phyloP scores from a whole-genome alignment of 345 rosid species.

The Eucalyptus sp. region DNA sequence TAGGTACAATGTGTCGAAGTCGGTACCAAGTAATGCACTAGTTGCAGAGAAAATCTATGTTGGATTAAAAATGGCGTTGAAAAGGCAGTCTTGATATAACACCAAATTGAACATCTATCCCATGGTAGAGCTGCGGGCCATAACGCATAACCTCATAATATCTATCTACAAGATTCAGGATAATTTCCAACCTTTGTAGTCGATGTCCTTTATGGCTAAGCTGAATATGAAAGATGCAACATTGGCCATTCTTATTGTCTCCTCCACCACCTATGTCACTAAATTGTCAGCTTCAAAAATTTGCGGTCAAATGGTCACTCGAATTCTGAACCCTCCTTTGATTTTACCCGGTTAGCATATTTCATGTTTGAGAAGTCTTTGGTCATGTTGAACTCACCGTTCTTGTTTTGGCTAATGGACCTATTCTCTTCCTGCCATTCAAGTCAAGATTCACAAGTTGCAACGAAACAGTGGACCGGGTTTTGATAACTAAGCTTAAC shows the following conservation, averaged over 20 bases:
- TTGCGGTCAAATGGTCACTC: background rate
- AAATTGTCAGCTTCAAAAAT: background rate
- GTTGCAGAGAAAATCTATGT: background rate
- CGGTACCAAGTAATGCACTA: background rate
- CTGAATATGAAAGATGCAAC: conserved; percentile 3
- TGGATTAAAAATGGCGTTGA: too few relatives aligned
- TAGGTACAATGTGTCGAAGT: background rate
- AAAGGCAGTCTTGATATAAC: background rate
- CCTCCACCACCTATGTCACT: conserved; percentile 6
- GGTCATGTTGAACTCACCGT: conserved; percentile 11
- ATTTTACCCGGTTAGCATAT: conserved; percentile 17
- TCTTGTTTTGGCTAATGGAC: conserved; percentile 1
- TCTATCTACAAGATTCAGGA: background rate
- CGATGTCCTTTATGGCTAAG: conserved; percentile 5
- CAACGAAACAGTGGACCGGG: too few relatives aligned
- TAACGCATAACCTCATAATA: too few relatives aligned
- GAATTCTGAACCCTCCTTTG: background rate
- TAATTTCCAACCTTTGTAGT: conserved; percentile 10
- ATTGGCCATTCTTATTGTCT: conserved; percentile 27
- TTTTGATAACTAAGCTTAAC: background rate
- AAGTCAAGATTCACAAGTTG: background rate
- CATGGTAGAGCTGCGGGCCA: background rate
- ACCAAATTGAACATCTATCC: background rate
- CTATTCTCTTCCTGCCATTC: background rate
- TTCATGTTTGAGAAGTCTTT: conserved; percentile 20